Conservation (phyloP, 176 grass and related monocot genomes). For the Raddia distichophylla region DNA sequence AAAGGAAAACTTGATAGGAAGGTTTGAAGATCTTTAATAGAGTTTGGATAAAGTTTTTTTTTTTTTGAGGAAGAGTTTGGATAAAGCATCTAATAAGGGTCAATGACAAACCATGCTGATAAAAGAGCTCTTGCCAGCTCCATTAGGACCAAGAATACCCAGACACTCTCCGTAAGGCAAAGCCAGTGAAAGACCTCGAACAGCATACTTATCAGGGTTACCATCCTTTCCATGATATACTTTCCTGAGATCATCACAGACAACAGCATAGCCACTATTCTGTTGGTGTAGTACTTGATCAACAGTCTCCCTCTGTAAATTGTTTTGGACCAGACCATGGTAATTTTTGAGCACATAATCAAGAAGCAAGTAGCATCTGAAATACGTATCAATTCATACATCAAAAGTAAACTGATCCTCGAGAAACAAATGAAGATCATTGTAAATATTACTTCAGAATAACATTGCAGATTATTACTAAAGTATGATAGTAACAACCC, state of each 20-base stretch:
- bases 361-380: conserved; percentile 31
- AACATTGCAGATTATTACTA: not conserved
- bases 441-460: conserved; percentile 18
- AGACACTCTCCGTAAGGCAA: conserved; percentile 88
- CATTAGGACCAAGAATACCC: conserved; percentile 96
- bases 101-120: conserved; percentile 87
- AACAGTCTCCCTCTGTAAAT: conserved; percentile 70
- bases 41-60: conserved; percentile 7
- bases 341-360: conserved; percentile 31
- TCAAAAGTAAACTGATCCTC: not conserved
- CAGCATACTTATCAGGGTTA: conserved; percentile 86
- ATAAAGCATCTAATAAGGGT: conserved; percentile 28
- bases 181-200: conserved; percentile 90
- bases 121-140: conserved; percentile 95
- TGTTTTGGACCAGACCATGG: not conserved
- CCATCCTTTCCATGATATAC: conserved; percentile 87
- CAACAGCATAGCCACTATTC: conserved; percentile 56
- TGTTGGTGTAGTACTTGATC: conserved; percentile 57
- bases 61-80: no score
- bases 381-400: not conserved
- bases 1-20: not conserved
- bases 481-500: not conserved
- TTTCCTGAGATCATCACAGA: conserved; percentile 86
- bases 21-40: not conserved
- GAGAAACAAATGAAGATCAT: conserved; percentile 8